Conservation (phyloP, 495 filamentous ascomycete species). For the Entonaema liquescens region DNA sequence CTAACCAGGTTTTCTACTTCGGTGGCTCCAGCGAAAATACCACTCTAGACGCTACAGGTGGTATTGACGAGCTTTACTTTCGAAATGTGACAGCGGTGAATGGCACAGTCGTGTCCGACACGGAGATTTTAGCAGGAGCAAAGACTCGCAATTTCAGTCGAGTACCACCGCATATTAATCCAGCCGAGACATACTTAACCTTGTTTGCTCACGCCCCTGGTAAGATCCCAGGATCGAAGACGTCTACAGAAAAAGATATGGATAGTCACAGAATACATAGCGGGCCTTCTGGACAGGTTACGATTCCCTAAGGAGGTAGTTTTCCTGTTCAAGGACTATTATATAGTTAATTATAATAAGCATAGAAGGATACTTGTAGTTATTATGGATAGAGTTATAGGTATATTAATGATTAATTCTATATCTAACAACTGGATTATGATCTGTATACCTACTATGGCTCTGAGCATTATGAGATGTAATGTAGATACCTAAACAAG, state of each 20-base stretch:
- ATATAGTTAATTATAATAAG: neutral
- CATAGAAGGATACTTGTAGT: neutral
- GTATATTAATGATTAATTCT: neutral
- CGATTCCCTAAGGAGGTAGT: conserved; percentile 1
- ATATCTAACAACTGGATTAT: neutral
- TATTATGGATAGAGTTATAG: neutral
- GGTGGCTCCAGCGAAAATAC: conserved; percentile 35
- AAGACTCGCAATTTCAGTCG: conserved; percentile 8
- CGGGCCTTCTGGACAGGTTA: conserved; percentile 3
- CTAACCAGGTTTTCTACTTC: conserved; percentile 64
- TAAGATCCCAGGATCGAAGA: neutral
- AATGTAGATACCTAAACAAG: too few relatives aligned
- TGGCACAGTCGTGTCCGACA: conserved; percentile 44
- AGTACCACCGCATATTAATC: neutral
- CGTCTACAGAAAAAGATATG: neutral
- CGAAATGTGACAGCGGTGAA: conserved; percentile 44
- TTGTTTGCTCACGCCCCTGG: conserved; percentile 23
- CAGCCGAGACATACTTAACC: neutral
- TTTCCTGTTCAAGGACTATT: neutral
- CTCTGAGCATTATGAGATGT: too few relatives aligned
- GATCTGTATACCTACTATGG: too few relatives aligned
- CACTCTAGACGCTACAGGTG: conserved; percentile 12
- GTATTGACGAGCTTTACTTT: conserved; percentile 44
- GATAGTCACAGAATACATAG: neutral
- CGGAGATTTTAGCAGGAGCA: conserved; percentile 37